Conservation (phyloP, 208 protist species). For the Willaertia magna region DNA sequence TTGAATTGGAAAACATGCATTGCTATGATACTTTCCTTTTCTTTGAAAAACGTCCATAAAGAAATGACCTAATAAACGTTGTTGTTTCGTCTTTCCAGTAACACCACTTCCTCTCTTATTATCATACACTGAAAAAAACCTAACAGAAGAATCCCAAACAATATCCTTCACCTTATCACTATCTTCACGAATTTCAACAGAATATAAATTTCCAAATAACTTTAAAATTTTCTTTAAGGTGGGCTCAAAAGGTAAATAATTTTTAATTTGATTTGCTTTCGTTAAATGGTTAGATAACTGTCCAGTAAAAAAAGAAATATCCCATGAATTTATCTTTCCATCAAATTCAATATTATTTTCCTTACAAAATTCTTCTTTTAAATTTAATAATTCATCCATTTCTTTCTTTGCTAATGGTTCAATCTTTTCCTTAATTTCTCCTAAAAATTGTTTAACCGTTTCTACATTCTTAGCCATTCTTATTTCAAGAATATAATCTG, state of each 20-base stretch:
- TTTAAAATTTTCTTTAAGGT: not conserved
- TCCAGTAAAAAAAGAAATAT: not conserved
- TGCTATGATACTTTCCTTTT: not conserved
- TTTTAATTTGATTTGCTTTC: too few species aligned
- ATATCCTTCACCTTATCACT: not conserved
- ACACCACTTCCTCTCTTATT: not conserved
- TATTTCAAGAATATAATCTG: not conserved
- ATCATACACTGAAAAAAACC: not conserved
- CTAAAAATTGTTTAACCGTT: not conserved
- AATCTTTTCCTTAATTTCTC: not conserved
- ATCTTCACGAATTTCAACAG: not conserved
- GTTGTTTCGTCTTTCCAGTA: not conserved
- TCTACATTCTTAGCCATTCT: not conserved
- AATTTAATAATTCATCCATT: not conserved
- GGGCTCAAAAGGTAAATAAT: too few species aligned
- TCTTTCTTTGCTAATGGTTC: not conserved
- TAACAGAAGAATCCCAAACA: not conserved
- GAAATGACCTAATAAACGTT: not conserved
- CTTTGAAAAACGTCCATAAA: not conserved
- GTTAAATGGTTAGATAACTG: too few species aligned
- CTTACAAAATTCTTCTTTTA: not conserved
- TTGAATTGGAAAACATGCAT: not conserved
- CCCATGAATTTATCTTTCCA: not conserved
- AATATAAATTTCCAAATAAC: not conserved
- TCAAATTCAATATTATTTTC: not conserved